Base-by-base conservation (phyloP, 495 filamentous ascomycete genomes). In the Cladorrhinum samala region DNA sequence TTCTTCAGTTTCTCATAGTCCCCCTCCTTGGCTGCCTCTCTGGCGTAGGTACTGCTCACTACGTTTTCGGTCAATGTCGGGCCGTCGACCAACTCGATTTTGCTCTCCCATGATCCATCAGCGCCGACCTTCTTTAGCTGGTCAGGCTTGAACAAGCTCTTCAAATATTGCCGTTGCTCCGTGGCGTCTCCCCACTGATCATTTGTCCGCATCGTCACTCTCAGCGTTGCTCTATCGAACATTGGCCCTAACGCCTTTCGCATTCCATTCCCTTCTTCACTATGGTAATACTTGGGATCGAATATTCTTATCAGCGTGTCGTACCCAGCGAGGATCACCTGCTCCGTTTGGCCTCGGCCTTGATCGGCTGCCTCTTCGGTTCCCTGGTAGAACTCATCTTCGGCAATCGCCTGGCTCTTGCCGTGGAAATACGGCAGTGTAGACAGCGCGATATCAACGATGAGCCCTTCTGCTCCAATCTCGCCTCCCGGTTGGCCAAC, bases 251-350 rank as follows among this genome's bases (percentile, higher is more conserved):
- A 71, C 0, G 80, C 76, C 13, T 73, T 68, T 18, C 61, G 62
- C 64, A 77, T 74, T 0, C 70, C 53, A 23, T 55, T 53, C 48
- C 23, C 3, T 17, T 46, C 16, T 2, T 11, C 24, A 8, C 2
- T 24, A 5, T 51, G 50, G 64, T 98, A 98, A 66, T 97, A 97
- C 62, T 88, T 92, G 0, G 85, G 69, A 54, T 89, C 74, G 62
- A 96, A 82, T 48, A 96, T 83, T 21, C 92, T 83, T 17, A 89
- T 83, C 25, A 96, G 63, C 0, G 92, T 96, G 70, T 98, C 92
- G 61, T 82, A 96, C 25, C 92, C 92, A 0, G 82, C 83, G 16
- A 98, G 77, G 70, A 93, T 89, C 17, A 91, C 72, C 61, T 94
- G 89, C 54, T 83, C 77, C 16, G 38, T 55, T 0, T 65, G 65